Evolutionary conservation across 768 basidiomycete genomes (phyloP), one percentile per base, ranked within the genome.

Genomic region (Russula emetica): DNA sequence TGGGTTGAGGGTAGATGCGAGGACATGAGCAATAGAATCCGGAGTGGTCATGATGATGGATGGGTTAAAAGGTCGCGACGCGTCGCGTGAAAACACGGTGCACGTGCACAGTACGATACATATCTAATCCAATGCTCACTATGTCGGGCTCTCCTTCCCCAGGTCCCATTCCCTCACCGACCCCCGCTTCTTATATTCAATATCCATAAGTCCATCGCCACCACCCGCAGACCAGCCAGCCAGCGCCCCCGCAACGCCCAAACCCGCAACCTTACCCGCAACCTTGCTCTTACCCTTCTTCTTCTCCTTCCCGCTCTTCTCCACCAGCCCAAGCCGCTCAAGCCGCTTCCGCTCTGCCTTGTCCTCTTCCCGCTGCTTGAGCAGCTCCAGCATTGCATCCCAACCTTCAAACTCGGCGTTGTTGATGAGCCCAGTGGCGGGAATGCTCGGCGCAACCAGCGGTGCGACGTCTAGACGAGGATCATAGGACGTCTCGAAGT

Each of bases 311-410:
- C 75, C 70, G 60, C 74, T 82, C 65, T 69, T 69, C 45, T 67
- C 64, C 42, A 75, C 69, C 54, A 85, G 70, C 24, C 88, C 86
- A 62, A 88, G 78, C 65, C 85, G 79, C 75, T 93, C 92, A 67
- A 88, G 67, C 66, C 83, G 80, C 80, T 86, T 92, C 77, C 85
- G 85, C 72, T 94, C 94, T 69, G 82, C 87, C 73, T 88, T 92
- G 70, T 95, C 96, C 74, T 90, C 86, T 67, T 85, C 79, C 38
- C 92, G 80, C 61, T 83, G 76, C 44, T 87, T 84, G 53, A 98
- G 80, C 26, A 92, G 77, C 61, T 91, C 88, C 5, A 99, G 78
- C 97, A 98, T 98, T 28, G 87, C 84, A 69, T 98, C 95, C 97
- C 97, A 99, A 0, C 88, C 91, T 61, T 85, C 89, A 69, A 88